phyloP scores from a whole-genome alignment of 2,329 filamentous ascomycete genomes.

The Trichocomaceae sp. region DNA sequence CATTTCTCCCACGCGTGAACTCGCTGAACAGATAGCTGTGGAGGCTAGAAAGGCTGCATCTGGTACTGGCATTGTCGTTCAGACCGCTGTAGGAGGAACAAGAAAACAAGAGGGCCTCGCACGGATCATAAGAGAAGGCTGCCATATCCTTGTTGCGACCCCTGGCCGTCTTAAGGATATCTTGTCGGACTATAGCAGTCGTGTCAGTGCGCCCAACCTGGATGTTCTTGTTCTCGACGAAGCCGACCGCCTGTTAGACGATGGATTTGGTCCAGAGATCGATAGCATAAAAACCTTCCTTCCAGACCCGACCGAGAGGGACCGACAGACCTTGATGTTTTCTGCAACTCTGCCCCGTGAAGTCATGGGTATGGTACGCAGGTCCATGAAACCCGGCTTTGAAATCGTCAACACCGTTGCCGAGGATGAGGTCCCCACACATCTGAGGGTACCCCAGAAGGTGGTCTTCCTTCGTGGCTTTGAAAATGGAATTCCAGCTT shows the following conservation, averaged over 20 bases:
- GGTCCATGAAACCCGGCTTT: conserved; percentile 74
- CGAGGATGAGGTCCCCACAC: conserved; percentile 75
- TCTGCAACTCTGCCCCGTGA: conserved; percentile 85
- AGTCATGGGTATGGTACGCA: conserved; percentile 71
- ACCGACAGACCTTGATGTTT: conserved; percentile 88
- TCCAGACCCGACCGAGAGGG: conserved; percentile 55
- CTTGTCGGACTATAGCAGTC: conserved; percentile 57
- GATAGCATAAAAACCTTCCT: conserved; percentile 55
- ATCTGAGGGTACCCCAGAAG: conserved; percentile 75
- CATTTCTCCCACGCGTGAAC: conserved; percentile 57
- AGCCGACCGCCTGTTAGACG: conserved; percentile 60
- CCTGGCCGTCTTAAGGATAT: conserved; percentile 83
- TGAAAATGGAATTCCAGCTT: conserved; percentile 67
- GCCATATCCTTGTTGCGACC: conserved; percentile 83
- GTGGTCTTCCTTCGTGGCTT: conserved; percentile 61
- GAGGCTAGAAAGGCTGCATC: conserved; percentile 65
- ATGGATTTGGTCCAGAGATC: conserved; percentile 62
- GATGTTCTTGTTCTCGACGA: conserved; percentile 59
- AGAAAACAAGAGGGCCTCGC: conserved; percentile 63
- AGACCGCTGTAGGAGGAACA: conserved; percentile 87
- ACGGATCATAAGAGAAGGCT: conserved; percentile 65
- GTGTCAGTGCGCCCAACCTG: conserved; percentile 58
- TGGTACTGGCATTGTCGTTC: conserved; percentile 61
- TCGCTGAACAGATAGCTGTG: conserved; percentile 58
- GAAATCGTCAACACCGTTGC: conserved; percentile 85